Percentiles rank a stretch among this genome's conserved stretches.
These are phyloP conservation scores for Sphagnurus paluster DNA, from an alignment of 1,284 basidiomycete genomes.

Conservation along the genomic window DNA sequence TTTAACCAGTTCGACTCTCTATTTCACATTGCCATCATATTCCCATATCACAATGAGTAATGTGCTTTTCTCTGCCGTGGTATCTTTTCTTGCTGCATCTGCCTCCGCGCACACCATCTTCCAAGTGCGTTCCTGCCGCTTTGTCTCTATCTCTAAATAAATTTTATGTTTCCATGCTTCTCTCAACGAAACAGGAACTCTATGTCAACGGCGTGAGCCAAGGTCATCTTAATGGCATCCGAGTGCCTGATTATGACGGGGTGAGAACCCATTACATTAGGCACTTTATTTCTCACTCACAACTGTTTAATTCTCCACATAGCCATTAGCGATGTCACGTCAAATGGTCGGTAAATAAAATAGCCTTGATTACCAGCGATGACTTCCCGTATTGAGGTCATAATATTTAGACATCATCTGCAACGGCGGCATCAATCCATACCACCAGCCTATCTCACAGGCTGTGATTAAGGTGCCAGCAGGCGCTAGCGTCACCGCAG, in stretches of 20 bases:
- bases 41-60: constrained; percentile 13
- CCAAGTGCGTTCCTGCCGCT: constrained; percentile 17
- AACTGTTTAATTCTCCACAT: neutral
- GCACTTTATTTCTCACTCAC: neutral
- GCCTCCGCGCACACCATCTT: constrained; percentile 29
- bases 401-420: constrained; percentile 50
- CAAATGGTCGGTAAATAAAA: constrained; percentile 36
- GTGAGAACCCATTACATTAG: constrained; percentile 14
- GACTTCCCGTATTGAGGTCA: neutral
- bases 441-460: constrained; percentile 51
- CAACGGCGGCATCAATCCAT: constrained; percentile 63
- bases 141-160: neutral
- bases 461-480: constrained; percentile 51
- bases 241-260: constrained; percentile 29
- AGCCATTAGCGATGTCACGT: constrained; percentile 55
- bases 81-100: constrained; percentile 17
- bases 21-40: no score
- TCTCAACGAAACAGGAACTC: constrained; percentile 23
- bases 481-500: constrained; percentile 49
- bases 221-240: constrained; percentile 31
- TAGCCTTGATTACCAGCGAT: neutral
- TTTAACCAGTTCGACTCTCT: no score
- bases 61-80: constrained; percentile 9
- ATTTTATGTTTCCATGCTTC: neutral
- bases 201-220: constrained; percentile 32